Base-by-base conservation (phyloP, 176 grass and related monocot species). In the Carex parvula region DNA sequence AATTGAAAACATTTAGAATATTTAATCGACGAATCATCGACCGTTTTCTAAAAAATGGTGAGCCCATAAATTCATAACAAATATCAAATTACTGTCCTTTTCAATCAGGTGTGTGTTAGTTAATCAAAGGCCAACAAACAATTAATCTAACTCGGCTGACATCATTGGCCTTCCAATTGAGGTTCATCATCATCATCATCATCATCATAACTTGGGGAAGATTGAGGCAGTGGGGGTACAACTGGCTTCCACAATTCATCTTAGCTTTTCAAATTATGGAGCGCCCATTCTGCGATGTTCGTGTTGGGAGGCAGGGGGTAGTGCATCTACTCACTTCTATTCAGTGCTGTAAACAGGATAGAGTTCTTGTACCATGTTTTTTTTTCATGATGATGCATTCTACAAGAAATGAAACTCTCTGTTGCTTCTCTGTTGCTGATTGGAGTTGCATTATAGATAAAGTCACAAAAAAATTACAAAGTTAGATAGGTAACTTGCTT, bases 251-350 rank as follows among this genome's bases (percentile, higher is more conserved):
- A 81, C 59, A 63, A 53, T 53, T 54, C 30, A 33, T 57, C 26
- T 78, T 9, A 3, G 35, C 7, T 39, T 8, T 80, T 64, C 57
- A 60, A n/a, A 81, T 81, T 48, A 81, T 64, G 79, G 60, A n/a
- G n/a, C n/a, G n/a, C n/a, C n/a, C n/a, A n/a, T n/a, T n/a, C n/a
- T n/a, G n/a, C 15, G 0, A 57, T 57, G 73, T 78, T 3, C 26
- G 53, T 56, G 79, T 44, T 62, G 79, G 41, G 79, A 81, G 79
- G 79, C 57, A 81, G 13, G 9, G 60, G 56, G 55, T 48, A 81
- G 55, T 64, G 79, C 79, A 24, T 18, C 48, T 33, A 77, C 46
- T 77, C 21, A 77, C 50, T 77, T 26, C 14, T 56, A 5, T 30
- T 35, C 35, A 41, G 2, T n/a, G 16, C 4, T 48, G 46, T 48